Base-by-base conservation (phyloP, 352 stramenopile species). In the Aphanomyces stellatus region DNA sequence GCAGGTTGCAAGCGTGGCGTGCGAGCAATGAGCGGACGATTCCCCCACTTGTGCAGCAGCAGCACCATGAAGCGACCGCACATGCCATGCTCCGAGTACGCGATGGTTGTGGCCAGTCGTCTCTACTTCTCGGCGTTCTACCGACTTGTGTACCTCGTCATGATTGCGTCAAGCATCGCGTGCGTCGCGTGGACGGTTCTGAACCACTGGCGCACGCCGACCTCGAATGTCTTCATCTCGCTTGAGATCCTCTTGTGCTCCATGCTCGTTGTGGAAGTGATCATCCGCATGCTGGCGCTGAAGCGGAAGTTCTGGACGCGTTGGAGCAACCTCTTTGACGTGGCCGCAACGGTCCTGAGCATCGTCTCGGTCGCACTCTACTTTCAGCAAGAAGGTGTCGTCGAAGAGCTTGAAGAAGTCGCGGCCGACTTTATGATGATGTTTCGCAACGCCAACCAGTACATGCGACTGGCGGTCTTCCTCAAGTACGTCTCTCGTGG, bases 271-370 rank as follows among this genome's bases (percentile, higher is more conserved):
- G 85, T 91, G 31, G 82, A 91, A 69, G 80, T 93, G 55, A 62
- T 91, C 53, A 74, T 93, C 51, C 76, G 85, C n/a, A 91, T 93
- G 74, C 77, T 90, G 66, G 82, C 85, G 27, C 89, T 88, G 51
- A 88, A 86, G 55, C 67, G 69, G 53, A 76, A 80, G 30, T 93
- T 90, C 60, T 93, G 85, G 82, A 79, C 78, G 61, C 90, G 88
- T 69, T 93, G 85, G 85, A 87, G 76, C 69, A 93, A 93, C 72
- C 78, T 93, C 22, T 93, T 93, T 55, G 85, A 93, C 69, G 72
- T 93, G 31, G 46, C 90, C n/a, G 85, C 81, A 19, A 72, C 90
- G 19, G 80, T 87, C 27, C 78, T 93, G 75, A 93, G 85, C 62
- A 57, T 93, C 30, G 74, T 89, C 24, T 93, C 85, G 0, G 76